phyloP scores from a whole-genome alignment of 108 stramenopile species.

The Nitzschia sp. region DNA sequence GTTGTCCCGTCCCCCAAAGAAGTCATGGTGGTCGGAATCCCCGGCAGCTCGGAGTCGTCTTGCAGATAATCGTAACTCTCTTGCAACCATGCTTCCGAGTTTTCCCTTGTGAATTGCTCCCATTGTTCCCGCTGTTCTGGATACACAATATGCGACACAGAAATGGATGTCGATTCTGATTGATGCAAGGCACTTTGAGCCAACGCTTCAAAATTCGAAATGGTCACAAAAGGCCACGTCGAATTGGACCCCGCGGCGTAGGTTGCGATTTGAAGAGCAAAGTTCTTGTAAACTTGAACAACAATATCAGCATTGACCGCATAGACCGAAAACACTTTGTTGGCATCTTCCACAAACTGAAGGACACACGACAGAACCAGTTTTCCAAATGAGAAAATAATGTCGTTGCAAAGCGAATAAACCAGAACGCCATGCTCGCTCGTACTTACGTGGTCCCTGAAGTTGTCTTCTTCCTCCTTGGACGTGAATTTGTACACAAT shows the following conservation, averaged over 20 bases:
- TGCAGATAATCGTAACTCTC: too few species aligned
- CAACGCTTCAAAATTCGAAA: conserved; percentile 18
- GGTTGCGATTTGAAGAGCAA: neutral
- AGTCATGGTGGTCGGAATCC: neutral
- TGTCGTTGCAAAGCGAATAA: neutral
- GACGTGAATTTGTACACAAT: neutral
- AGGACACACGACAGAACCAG: neutral
- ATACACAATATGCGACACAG: neutral
- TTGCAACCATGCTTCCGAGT: too few species aligned
- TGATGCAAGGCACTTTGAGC: neutral
- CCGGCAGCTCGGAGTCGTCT: neutral
- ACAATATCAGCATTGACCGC: neutral
- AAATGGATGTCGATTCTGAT: neutral
- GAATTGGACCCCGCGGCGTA: neutral
- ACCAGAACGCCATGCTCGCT: neutral
- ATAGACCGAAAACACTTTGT: neutral
- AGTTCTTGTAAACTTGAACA: neutral
- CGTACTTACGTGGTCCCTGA: neutral
- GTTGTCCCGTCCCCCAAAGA: neutral
- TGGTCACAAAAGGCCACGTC: conserved; percentile 28
- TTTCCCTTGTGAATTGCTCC: conserved; percentile 6
- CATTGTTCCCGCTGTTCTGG: neutral
- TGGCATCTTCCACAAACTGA: neutral
- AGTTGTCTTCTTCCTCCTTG: neutral
- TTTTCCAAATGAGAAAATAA: neutral